phyloP scores from a whole-genome alignment of 116 monocot species.

The Posidonia oceanica region DNA sequence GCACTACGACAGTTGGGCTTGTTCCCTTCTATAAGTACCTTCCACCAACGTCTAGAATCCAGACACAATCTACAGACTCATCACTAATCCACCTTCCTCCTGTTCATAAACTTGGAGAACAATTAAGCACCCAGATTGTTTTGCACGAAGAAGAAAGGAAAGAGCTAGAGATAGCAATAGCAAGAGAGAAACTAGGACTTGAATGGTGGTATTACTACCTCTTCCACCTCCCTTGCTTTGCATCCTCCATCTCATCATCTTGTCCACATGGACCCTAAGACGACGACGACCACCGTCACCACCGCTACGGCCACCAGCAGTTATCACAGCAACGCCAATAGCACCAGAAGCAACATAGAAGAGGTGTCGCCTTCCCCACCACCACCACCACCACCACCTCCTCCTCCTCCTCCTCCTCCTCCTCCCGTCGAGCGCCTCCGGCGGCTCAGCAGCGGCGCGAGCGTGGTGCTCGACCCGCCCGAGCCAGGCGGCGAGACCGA shows the following conservation, averaged over 20 bases:
- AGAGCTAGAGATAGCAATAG: too few relatives aligned
- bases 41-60: too few relatives aligned
- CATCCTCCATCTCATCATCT: background rate
- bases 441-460: slow-evolving; percentile 34
- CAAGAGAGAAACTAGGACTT: too few relatives aligned
- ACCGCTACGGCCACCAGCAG: too few relatives aligned
- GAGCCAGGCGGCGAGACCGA: slow-evolving; percentile 16
- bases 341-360: background rate
- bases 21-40: background rate
- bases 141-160: too few relatives aligned
- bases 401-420: background rate
- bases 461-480: slow-evolving; percentile 20
- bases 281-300: background rate
- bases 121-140: too few relatives aligned
- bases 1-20: background rate
- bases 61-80: too few relatives aligned
- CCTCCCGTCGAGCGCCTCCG: slow-evolving; percentile 10
- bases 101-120: too few relatives aligned
- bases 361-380: background rate
- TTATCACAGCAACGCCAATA: background rate
- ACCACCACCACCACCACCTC: background rate
- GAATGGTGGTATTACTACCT: too few relatives aligned
- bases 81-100: too few relatives aligned
- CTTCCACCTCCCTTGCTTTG: background rate
- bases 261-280: background rate